phyloP scores from a whole-genome alignment of 208 protist species.

The Plasmodiophora brassicae region DNA sequence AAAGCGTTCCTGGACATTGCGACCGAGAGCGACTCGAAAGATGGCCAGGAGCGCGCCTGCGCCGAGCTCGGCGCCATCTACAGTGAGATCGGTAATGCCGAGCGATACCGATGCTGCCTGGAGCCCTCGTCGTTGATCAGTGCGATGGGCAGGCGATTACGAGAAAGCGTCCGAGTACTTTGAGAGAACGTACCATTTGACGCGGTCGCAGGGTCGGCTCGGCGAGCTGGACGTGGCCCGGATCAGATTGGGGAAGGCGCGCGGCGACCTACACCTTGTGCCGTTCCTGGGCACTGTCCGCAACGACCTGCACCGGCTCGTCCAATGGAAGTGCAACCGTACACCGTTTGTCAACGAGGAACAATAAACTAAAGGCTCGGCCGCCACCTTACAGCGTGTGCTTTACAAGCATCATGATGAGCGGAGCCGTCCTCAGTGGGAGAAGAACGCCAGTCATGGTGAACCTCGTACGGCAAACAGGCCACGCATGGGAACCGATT shows the following conservation, averaged over 20 bases:
- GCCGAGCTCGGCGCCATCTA: not conserved
- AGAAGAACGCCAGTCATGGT: too few relatives aligned
- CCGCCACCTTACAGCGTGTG: too few relatives aligned
- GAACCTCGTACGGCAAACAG: too few relatives aligned
- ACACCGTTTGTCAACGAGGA: slow-evolving; percentile 27
- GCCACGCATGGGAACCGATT: too few relatives aligned
- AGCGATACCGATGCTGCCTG: too few relatives aligned
- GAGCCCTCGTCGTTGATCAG: too few relatives aligned
- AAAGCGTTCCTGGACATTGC: not conserved
- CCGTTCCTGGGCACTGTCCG: not conserved
- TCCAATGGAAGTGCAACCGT: slow-evolving; percentile 40
- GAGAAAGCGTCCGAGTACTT: not conserved
- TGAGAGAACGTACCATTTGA: not conserved
- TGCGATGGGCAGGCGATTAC: not conserved
- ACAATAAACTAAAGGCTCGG: slow-evolving; percentile 5
- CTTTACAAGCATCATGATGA: too few relatives aligned
- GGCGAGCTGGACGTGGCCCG: not conserved
- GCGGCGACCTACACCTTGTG: not conserved
- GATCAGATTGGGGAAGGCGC: slow-evolving; percentile 31
- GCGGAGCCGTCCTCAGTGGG: too few relatives aligned
- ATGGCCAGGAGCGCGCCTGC: not conserved
- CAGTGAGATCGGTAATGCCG: slow-evolving; percentile 11
- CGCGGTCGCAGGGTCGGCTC: not conserved
- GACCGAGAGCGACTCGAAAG: not conserved
- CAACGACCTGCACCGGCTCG: slow-evolving; percentile 35